Evolutionary conservation across 2,329 filamentous ascomycete species (phyloP).

Genomic region (Fusarium musae): DNA sequence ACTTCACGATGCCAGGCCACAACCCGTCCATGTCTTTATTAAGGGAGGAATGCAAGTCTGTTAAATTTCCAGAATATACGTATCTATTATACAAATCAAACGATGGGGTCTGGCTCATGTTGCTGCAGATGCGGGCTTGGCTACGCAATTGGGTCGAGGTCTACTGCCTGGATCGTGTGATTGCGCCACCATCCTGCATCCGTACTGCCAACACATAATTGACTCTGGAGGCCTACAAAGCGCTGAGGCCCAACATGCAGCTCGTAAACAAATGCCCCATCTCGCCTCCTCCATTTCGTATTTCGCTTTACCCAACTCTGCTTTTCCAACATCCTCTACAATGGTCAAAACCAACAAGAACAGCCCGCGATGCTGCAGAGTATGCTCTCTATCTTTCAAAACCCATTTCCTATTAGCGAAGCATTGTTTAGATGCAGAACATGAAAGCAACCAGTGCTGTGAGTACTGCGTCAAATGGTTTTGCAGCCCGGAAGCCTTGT

Average conservation of each 20-base stretch:
- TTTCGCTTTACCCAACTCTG: rapidly evolving
- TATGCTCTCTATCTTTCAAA: background rate
- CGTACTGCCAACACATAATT: background rate
- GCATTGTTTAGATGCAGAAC: background rate
- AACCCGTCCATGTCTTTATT: no score
- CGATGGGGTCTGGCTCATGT: rapidly evolving
- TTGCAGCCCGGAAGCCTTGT: background rate
- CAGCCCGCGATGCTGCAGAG: background rate
- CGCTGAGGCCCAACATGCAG: background rate
- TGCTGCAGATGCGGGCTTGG: background rate
- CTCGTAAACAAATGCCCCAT: background rate
- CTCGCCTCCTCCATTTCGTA: rapidly evolving
- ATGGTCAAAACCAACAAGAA: background rate
- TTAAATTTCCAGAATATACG: no score
- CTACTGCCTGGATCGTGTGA: background rate
- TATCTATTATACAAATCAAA: rapidly evolving
- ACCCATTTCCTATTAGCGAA: background rate
- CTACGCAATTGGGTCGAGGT: background rate
- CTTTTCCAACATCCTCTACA: no score
- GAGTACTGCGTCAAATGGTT: slow-evolving; percentile 6
- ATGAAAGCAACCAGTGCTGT: slow-evolving; percentile 3
- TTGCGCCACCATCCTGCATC: background rate
- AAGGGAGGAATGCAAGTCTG: no score
- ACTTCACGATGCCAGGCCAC: background rate
- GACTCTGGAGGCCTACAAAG: background rate